Evolutionary conservation across 176 grass and related monocot species (phyloP), one percentile per base, ranked within the genome.

Genomic region (Oryza meridionalis): DNA sequence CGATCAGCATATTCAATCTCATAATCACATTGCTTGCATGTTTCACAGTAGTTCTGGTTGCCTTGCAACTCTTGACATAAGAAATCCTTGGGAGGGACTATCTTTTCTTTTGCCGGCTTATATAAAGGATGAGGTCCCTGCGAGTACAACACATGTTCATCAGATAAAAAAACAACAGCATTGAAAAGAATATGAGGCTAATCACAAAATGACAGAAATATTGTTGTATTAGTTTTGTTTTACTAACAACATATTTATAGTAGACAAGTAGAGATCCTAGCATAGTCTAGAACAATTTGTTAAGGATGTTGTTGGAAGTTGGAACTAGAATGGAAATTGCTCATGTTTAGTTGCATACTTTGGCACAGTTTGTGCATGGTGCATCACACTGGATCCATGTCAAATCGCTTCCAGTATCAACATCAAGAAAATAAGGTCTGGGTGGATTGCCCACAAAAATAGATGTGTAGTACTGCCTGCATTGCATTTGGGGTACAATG

Each of bases 331-430:
- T 26, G 47, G 65, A 85, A 46, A 86, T 66, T 68, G 37, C 29
- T 47, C 38, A 67, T 82, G 67, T 87, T 77, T 84, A 59, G 65
- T 65, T 65, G 53, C 89, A 85, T 94, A 97, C 96, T 87, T 96
- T 73, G 45, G 96, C 96, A 76, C 96, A 99, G 80, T 91, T 99
- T 83, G 91, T 61, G 72, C 96, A 99, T 47, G 96, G 96, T 59
- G 96, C 93, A 66, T 99, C 96, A 86, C 96, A 99, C 75, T 99
- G 96, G 74, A 99, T 92, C 96, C 96, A 99, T 24, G 91, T 96
- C 83, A 99, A 87, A 77, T 94, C 96, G 11, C 96, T 99, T 79
- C 93, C 93, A 81, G 93, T 99, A 94, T 99, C 96, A 80, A 99
- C 90, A 77, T 99, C 93, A 45, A 99, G 91, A 76, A 90, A 99